Conservation (phyloP, 352 stramenopile species). For the Albugo candida region DNA sequence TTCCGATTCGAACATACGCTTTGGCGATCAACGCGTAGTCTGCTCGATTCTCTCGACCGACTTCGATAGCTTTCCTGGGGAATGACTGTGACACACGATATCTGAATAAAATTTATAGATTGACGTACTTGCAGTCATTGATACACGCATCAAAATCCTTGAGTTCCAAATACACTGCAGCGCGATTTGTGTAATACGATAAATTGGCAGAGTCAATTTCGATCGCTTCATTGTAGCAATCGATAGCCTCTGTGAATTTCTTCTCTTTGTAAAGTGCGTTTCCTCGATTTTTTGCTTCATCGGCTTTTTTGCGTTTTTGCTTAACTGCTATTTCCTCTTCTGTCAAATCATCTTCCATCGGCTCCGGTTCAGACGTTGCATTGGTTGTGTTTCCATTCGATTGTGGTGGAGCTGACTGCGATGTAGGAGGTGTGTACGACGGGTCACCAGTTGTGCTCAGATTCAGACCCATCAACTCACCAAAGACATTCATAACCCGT, state of each 20-base stretch:
- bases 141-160: conserved; percentile 92
- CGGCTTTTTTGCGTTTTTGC: conserved; percentile 41
- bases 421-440: conserved; percentile 10
- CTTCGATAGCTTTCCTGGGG: conserved; percentile 83
- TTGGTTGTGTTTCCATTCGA: not conserved
- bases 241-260: conserved; percentile 86
- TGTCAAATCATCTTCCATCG: conserved; percentile 69
- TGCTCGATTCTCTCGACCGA: conserved; percentile 87
- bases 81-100: not conserved
- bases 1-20: conserved; percentile 89
- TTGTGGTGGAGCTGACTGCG: conserved; percentile 9
- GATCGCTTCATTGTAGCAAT: conserved; percentile 92
- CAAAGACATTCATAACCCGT: conserved; percentile 73
- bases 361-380: conserved; percentile 26
- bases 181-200: conserved; percentile 94
- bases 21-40: conserved; percentile 94
- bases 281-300: conserved; percentile 86
- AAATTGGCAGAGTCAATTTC: conserved; percentile 91
- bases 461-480: conserved; percentile 68
- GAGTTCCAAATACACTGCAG: conserved; percentile 92
- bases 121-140: conserved; percentile 73
- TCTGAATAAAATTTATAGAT: not conserved
- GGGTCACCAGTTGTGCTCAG: conserved; percentile 35
- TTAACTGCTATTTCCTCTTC: conserved; percentile 66
- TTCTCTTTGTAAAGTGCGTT: conserved; percentile 97